Conservation (phyloP, 2,329 filamentous ascomycete genomes). For the Shiraia bambusicola region DNA sequence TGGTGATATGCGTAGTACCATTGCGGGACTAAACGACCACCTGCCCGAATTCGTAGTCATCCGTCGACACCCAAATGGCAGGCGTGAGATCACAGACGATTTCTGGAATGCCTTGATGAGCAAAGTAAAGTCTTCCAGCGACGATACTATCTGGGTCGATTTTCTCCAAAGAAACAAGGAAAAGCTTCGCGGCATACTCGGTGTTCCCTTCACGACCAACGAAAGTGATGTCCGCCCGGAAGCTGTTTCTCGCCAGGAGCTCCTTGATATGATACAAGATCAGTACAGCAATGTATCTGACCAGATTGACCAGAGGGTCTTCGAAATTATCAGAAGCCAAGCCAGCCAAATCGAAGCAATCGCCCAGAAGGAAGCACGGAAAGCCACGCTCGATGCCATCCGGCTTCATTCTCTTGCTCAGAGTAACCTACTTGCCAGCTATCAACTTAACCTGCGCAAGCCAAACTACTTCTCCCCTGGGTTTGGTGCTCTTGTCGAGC, state of each 20-base stretch:
- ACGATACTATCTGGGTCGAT: slow-evolving; percentile 51
- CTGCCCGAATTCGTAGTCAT: slow-evolving; percentile 62
- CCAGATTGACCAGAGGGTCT: slow-evolving; percentile 29
- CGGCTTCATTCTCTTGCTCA: slow-evolving; percentile 35
- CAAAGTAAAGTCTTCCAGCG: slow-evolving; percentile 52
- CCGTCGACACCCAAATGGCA: slow-evolving; percentile 54
- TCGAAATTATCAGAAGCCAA: slow-evolving; percentile 18
- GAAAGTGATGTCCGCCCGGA: slow-evolving; percentile 9
- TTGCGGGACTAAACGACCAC: slow-evolving; percentile 20
- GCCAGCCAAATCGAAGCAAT: slow-evolving; percentile 18
- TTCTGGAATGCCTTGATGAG: slow-evolving; percentile 67
- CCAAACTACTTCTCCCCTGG: slow-evolving; percentile 74
- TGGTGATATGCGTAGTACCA: slow-evolving; percentile 15
- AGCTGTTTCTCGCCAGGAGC: slow-evolving; percentile 52
- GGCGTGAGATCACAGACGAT: slow-evolving; percentile 57
- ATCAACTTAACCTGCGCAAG: slow-evolving; percentile 35
- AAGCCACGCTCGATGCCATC: slow-evolving; percentile 36
- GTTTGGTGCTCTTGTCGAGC: slow-evolving; percentile 67
- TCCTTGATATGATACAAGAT: slow-evolving; percentile 43
- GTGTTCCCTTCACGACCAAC: slow-evolving; percentile 8
- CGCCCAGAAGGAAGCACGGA: slow-evolving; percentile 26
- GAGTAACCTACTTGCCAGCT: slow-evolving; percentile 35
- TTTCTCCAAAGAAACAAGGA: slow-evolving; percentile 57
- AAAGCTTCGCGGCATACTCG: slow-evolving; percentile 33
- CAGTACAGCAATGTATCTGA: slow-evolving; percentile 23